A percentile compares a stretch with the other conserved stretches of the same genome.
Conservation (phyloP, 805 yeast genomes). For the Cephaloascus albidus region DNA sequence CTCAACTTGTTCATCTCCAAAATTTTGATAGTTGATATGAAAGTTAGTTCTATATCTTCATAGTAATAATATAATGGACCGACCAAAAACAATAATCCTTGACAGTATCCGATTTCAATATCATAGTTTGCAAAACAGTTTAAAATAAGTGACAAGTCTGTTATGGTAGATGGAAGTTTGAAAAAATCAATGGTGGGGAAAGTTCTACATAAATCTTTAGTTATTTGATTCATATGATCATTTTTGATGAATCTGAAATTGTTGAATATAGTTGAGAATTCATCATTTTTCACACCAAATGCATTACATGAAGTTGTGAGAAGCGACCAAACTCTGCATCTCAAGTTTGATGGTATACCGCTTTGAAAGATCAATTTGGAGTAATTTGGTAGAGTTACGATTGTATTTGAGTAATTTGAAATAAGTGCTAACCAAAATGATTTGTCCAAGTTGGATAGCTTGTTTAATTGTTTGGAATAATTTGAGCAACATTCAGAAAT, state of each 20-base stretch:
- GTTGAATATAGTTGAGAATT: neutral
- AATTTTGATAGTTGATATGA: conserved; percentile 42
- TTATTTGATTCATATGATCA: conserved; percentile 22
- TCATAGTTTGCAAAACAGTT: conserved; percentile 59
- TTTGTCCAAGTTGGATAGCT: conserved; percentile 15
- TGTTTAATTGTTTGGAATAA: no score
- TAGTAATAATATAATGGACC: conserved; percentile 42
- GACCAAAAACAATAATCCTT: conserved; percentile 54
- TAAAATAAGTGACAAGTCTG: conserved; percentile 40
- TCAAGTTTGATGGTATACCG: conserved; percentile 35
- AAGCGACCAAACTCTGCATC: conserved; percentile 34
- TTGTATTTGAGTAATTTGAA: conserved; percentile 32
- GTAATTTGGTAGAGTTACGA: conserved; percentile 36
- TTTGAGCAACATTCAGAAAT: no score
- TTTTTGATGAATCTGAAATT: conserved; percentile 19
- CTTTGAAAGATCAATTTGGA: conserved; percentile 32
- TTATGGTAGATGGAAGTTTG: conserved; percentile 29
- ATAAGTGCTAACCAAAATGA: conserved; percentile 36
- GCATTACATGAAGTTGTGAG: conserved; percentile 11
- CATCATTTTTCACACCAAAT: conserved; percentile 6
- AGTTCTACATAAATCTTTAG: conserved; percentile 51
- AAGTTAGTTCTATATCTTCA: conserved; percentile 28
- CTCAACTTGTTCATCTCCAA: conserved; percentile 53
- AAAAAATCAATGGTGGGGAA: conserved; percentile 47
- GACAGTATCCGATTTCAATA: conserved; percentile 60